Evolutionary conservation across 148 eudicot species (phyloP), one percentile per base, ranked within the genome.

Genomic region (Rhododendron molle): DNA sequence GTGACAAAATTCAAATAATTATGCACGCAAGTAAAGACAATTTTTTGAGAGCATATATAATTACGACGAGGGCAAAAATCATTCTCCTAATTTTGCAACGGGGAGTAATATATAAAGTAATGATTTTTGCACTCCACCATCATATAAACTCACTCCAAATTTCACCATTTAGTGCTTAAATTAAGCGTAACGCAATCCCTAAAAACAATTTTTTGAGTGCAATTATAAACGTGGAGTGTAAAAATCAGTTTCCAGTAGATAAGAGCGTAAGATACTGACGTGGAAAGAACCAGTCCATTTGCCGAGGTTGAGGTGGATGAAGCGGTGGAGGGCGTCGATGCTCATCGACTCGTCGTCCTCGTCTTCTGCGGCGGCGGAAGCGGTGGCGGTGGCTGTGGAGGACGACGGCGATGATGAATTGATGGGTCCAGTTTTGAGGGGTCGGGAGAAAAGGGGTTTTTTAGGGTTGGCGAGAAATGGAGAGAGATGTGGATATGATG

Each of bases 241-340:
- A 54, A 54, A 15, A 18, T 46, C 49, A 46, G 49, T 46, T 46
- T 46, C 49, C 11, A 46, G 11, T 9, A 46, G 49, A 26, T 69
- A 54, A 78, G 23, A 14, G 28, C 58, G 54, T 34, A 76, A 20
- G 76, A 18, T 67, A 86, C 87, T 40, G 83, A 96, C 99, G 82
- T 93, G 85, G 88, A 94, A 93, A 85, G 96, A 92, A 81, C 98
- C 99, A 15, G 85, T 69, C 99, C 99, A 96, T 76, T 73, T 86
- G 46, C 99, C 99, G 34, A 93, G 85, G 84, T 92, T 96, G 83
- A 94, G 91, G 44, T 92, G 81, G 71, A 96, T 89, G 90, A 96
- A 96, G 49, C 93, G 88, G 60, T 56, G 89, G 23, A 96, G 96
- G 74, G 88, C 91, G 46, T 96, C 95, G 73, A 94, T 84, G 83